Percentiles rank a stretch among this genome's conserved stretches.
These are phyloP conservation scores for Quercus engelmannii DNA, from an alignment of 306 rosid genomes.

Conservation along the genomic window DNA sequence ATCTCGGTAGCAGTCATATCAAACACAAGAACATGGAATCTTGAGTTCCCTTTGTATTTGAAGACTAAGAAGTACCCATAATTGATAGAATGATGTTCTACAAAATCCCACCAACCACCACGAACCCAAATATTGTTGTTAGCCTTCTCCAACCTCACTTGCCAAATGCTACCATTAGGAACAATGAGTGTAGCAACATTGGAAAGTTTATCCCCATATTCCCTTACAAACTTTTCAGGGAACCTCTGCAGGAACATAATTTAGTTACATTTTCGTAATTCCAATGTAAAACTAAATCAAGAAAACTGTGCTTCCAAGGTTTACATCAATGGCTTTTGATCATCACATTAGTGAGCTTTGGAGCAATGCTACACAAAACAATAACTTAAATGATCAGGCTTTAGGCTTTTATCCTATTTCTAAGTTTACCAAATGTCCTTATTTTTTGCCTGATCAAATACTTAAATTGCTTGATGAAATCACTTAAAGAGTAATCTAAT, in stretches of 20 bases:
- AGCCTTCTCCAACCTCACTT: conserved; percentile 1
- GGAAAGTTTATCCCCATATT: conserved; percentile 14
- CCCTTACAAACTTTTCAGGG: neutral
- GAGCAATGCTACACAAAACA: neutral
- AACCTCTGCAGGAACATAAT: neutral
- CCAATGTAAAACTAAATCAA: neutral
- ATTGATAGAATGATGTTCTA: conserved; percentile 2
- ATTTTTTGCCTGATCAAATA: too few relatives aligned
- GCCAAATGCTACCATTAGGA: conserved; percentile 16
- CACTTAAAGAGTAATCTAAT: too few relatives aligned
- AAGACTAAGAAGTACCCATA: conserved; percentile 20
- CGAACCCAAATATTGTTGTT: neutral
- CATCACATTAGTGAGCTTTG: neutral
- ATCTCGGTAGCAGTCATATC: conserved; percentile 15
- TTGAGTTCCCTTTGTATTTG: conserved; percentile 5
- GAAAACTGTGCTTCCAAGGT: neutral
- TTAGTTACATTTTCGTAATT: neutral
- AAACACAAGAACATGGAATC: conserved; percentile 10
- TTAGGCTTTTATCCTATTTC: neutral
- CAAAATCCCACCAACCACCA: conserved; percentile 8
- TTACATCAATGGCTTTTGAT: neutral
- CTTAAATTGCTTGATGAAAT: too few relatives aligned
- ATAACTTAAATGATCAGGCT: neutral
- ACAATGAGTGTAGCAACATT: neutral
- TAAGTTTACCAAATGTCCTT: neutral